Percentiles rank a stretch among this genome's conserved stretches.
These are phyloP conservation scores for Exsudoporus frostii DNA, from an alignment of 768 basidiomycete genomes.

Conservation along the genomic window DNA sequence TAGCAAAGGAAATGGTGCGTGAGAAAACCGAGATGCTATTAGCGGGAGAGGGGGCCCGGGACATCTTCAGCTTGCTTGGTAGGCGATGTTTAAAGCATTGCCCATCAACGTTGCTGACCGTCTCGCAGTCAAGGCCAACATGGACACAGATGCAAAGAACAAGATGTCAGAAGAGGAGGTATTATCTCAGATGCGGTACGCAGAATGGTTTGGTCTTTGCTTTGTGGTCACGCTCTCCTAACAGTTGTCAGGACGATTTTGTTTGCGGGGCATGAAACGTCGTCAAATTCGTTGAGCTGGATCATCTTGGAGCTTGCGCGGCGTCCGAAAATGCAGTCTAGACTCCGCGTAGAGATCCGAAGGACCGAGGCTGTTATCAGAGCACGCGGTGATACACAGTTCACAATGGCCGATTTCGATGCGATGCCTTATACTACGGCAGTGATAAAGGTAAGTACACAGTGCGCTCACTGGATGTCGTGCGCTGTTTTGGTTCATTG, in stretches of 20 bases:
- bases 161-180: slow-evolving; percentile 21
- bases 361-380: slow-evolving; percentile 3
- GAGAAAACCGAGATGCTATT: slow-evolving; percentile 15
- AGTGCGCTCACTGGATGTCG: slow-evolving; percentile 11
- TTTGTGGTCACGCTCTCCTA: not conserved
- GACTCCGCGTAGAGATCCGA: slow-evolving; percentile 43
- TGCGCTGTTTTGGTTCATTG: not conserved
- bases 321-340: slow-evolving; percentile 54
- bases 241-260: slow-evolving; percentile 39
- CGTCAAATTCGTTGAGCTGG: slow-evolving; percentile 58
- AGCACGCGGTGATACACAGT: slow-evolving; percentile 10
- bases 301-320: slow-evolving; percentile 59
- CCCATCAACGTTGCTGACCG: not conserved
- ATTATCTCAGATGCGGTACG: slow-evolving; percentile 21
- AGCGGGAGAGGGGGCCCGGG: slow-evolving; percentile 13
- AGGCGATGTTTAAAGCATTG: not conserved
- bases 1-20: slow-evolving; percentile 17
- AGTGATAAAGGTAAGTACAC: slow-evolving; percentile 33
- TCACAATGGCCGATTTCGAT: slow-evolving; percentile 43
- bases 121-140: slow-evolving; percentile 26
- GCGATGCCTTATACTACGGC: slow-evolving; percentile 45
- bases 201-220: not conserved
- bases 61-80: slow-evolving; percentile 39
- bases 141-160: slow-evolving; percentile 24
- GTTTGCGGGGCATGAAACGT: slow-evolving; percentile 59